Base-by-base conservation (phyloP, 169 alveolate genomes). In the Eimeria brunetti region DNA sequence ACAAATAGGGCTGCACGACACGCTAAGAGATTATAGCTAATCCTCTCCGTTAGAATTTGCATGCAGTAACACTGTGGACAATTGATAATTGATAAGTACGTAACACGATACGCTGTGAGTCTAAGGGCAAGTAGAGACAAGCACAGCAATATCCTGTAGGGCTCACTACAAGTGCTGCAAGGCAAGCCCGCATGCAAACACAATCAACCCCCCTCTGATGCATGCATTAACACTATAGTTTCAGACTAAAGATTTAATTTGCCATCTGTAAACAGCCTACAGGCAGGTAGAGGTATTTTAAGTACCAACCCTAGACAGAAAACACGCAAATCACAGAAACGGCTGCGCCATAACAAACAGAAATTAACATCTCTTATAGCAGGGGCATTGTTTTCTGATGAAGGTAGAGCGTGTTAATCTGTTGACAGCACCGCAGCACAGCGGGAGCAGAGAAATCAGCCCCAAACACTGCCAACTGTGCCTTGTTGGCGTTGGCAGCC, bases 381-480 rank as follows among this genome's bases (percentile, higher is more conserved):
- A 5, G 69, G 7, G 69, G 16, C 7, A 60, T 12, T 20, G 20
- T 27, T 20, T 60, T 22, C 6, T 20, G 20, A 22, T 27, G 1
- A 27, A 16, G 69, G 30, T 22, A 22, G 27, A 60, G 30, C 27
- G 6, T 6, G 69, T 1, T 16, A 60, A 60, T 60, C 69, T 30
- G 6, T 60, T 30, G 69, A 60, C 69, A 60, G 69, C 69, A 6
- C 1, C 20, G 69, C 69, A 22, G 11, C 69, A 33, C 6, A 12
- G 27, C 30, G 69, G 69, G 22, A 60, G 69, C 27, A 1, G 75
- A 64, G 41, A 27, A 36, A 8, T n/a, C 75, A 64, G 75, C 75
- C 75, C 75, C 75, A 64, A 64, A 64, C 69, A n/a, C 44, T n/a
- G 75, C 75, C 69, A n/a, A n/a, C 75, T 64, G 75, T 64, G 75